Evolutionary conservation across 257 asterid species (phyloP), one percentile per base, ranked within the genome.

Genomic region (Ehretia macrophylla): DNA sequence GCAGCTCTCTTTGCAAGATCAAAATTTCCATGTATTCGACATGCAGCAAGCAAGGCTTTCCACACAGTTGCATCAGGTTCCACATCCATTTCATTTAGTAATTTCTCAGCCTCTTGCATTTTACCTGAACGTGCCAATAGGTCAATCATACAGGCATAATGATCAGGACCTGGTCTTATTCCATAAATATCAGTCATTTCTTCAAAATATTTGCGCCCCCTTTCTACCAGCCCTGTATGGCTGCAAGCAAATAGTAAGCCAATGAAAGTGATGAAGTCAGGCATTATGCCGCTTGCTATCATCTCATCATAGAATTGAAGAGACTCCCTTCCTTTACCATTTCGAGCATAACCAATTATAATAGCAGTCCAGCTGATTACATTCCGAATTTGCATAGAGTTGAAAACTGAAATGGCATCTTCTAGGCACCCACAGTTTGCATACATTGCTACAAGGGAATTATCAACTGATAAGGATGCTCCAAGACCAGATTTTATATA

Each of bases 301-400:
- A 90, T 90, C 68, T 76, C 61, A 10, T 83, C 81, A 21, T 80
- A 85, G n/a, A 80, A 72, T 17, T 37, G 55, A 37, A 87, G 68
- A 13, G 95, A 72, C 64, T 77, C 83, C 38, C 59, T 49, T 54
- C 87, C 91, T 76, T 73, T 68, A 12, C 95, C 91, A 42, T 87
- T 87, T 67, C 80, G 87, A 8, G 95, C 98, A 59, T 75, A 82
- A 8, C 89, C 94, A 21, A 85, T 71, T 22, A 87, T 83, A 52
- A 88, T 74, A 53, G 94, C 91, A 8, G 98, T 90, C 96, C 98
- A 90, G 14, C 87, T 80, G 39, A 90, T 83, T 73, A 90, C 95
- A 19, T 79, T 90, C 19, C 75, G 67, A 20, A 44, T 53, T 51
- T 60, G 67, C 89, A 85, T 83, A 0, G 78, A 78, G 70, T 81